Percentiles rank a stretch among this genome's conserved stretches.
These are phyloP conservation scores for Pleurotus ostreatus DNA, from an alignment of 768 basidiomycete species.

Conservation along the genomic window DNA sequence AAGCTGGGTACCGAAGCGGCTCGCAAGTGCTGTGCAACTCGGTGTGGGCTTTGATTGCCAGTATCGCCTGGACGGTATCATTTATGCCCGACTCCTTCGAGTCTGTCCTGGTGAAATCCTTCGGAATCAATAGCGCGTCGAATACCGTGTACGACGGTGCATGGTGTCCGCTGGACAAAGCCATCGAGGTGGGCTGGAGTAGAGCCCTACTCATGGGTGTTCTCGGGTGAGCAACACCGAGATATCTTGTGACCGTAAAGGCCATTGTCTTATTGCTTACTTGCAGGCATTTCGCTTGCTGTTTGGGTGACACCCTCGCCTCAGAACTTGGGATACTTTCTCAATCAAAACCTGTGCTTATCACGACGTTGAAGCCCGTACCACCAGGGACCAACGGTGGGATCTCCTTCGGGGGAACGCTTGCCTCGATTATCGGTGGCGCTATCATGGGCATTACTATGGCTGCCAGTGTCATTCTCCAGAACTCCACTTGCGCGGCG, in stretches of 20 bases:
- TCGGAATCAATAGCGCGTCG: slow-evolving; percentile 20
- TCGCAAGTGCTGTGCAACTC: slow-evolving; percentile 87
- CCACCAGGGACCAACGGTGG: slow-evolving; percentile 93
- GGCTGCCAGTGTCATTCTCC: slow-evolving; percentile 50
- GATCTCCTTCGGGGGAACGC: slow-evolving; percentile 70
- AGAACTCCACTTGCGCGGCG: slow-evolving; percentile 53
- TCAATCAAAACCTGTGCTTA: slow-evolving; percentile 57
- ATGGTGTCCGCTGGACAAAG: slow-evolving; percentile 63
- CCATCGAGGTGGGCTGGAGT: slow-evolving; percentile 47
- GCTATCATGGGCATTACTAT: slow-evolving; percentile 63
- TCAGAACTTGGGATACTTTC: slow-evolving; percentile 92
- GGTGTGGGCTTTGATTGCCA: slow-evolving; percentile 55
- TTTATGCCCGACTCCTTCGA: slow-evolving; percentile 45
- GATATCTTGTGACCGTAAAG: neutral
- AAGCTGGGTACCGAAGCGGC: slow-evolving; percentile 68
- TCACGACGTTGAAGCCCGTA: slow-evolving; percentile 72
- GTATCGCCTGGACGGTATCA: slow-evolving; percentile 57
- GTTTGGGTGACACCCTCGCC: slow-evolving; percentile 88
- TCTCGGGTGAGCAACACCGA: slow-evolving; percentile 49
- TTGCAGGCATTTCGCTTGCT: slow-evolving; percentile 79
- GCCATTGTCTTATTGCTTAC: neutral
- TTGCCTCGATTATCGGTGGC: slow-evolving; percentile 73
- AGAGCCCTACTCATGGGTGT: slow-evolving; percentile 58
- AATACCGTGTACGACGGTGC: slow-evolving; percentile 15
- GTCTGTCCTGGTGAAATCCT: slow-evolving; percentile 21